These are phyloP conservation scores for Prototheca wickerhamii DNA, from an alignment of 163 green algal genomes.

Conservation along the genomic window DNA sequence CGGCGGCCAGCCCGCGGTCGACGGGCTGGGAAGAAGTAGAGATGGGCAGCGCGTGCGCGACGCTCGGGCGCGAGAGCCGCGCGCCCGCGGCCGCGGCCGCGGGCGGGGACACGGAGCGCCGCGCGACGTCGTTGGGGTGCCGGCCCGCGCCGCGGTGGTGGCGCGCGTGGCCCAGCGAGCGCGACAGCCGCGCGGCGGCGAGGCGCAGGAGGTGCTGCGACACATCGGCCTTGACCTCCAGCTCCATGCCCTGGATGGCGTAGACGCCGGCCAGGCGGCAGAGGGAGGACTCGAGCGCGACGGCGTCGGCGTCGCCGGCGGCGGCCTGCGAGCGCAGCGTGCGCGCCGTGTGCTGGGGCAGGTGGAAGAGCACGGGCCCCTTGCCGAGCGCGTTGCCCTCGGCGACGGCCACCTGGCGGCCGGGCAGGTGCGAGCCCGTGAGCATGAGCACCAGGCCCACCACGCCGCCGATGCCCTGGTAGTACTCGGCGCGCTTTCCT, in stretches of 20 bases:
- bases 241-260: conserved; percentile 10
- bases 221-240: not conserved
- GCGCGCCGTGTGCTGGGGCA: conserved; percentile 29
- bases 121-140: too few species aligned
- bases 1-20: not conserved
- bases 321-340: conserved; percentile 26
- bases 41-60: not conserved
- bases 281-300: conserved; percentile 16
- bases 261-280: conserved; percentile 13
- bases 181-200: conserved; percentile 1
- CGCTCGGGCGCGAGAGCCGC: not conserved
- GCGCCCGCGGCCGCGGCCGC: too few species aligned
- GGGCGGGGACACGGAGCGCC: too few species aligned
- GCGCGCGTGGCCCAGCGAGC: not conserved
- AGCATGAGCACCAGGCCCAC: conserved; percentile 36
- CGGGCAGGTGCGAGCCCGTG: conserved; percentile 30
- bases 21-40: not conserved
- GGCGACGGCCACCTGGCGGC: conserved; percentile 33
- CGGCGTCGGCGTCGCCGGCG: conserved; percentile 8
- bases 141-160: not conserved
- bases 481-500: conserved; percentile 41
- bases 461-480: conserved; percentile 45
- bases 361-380: conserved; percentile 67
- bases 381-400: conserved; percentile 69
- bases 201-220: conserved; percentile 1